phyloP scores from a whole-genome alignment of 1,284 basidiomycete genomes.

The Cutaneotrichosporon curvatum region DNA sequence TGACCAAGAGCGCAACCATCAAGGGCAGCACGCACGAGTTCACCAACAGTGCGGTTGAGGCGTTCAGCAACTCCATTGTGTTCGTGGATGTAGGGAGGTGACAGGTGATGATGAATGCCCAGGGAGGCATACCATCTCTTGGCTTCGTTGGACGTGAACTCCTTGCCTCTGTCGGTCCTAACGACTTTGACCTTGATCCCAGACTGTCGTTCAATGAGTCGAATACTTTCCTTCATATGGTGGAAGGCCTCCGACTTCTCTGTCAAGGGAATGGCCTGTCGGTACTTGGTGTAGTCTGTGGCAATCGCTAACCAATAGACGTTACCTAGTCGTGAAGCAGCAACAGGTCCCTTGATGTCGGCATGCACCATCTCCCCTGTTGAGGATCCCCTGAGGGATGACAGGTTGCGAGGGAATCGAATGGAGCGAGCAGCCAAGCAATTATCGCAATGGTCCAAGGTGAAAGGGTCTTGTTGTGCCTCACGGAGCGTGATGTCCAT shows the following conservation, averaged over 20 bases:
- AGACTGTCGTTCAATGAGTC: not conserved
- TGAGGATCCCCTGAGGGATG: not conserved
- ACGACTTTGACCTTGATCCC: not conserved
- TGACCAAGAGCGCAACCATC: too few relatives aligned
- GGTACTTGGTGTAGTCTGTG: not conserved
- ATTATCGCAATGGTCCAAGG: too few relatives aligned
- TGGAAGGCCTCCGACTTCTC: not conserved
- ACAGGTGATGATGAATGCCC: conserved; percentile 3
- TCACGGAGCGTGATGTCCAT: too few relatives aligned
- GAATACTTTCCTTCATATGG: not conserved
- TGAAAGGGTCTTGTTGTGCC: too few relatives aligned
- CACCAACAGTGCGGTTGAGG: too few relatives aligned
- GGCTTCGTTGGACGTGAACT: not conserved
- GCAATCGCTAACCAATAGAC: not conserved
- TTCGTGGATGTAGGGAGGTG: conserved; percentile 22
- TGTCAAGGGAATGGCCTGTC: not conserved
- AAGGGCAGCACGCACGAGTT: too few relatives aligned
- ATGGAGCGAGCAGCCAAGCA: too few relatives aligned
- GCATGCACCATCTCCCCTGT: conserved; percentile 1
- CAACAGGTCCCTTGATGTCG: conserved; percentile 3
- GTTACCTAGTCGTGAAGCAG: not conserved
- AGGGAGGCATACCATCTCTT: not conserved
- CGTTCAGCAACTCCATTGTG: conserved; percentile 36
- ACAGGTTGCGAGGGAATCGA: too few relatives aligned
- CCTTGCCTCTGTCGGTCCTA: conserved; percentile 1